Evolutionary conservation across 1,139 yeast genomes (phyloP), one percentile per base, ranked within the genome.

Genomic region (Suhomyces wounanorum): DNA sequence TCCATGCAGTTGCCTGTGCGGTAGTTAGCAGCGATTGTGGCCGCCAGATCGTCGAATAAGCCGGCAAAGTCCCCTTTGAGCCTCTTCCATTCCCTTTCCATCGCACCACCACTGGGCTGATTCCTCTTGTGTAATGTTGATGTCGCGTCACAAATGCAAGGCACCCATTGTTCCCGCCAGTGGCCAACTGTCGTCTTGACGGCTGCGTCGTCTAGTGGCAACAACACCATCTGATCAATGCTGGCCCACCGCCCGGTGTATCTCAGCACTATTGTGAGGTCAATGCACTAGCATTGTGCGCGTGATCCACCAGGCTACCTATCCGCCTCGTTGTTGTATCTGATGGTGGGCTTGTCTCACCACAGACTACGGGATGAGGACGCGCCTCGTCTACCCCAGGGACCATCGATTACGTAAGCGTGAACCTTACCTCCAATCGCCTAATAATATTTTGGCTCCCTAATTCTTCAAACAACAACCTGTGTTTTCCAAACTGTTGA

Each of bases 121-220:
- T 38, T 17, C 41, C 26, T 18, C 47, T 39, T 39, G 43, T 40
- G 48, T 40, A 33, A 45, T 45, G 43, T 40, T 39, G 21, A 31
- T 25, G 23, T 21, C 40, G 43, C 40, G 48, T 39, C 16, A 16
- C 47, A 44, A 39, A 39, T 23, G 18, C 35, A 28, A 39, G 47
- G 48, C 44, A 30, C 39, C 13, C 17, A 45, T 45, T 45, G 48
- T 45, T 26, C 26, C 35, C 48, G 35, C 41, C 21, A 40, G 41
- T n/a, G 26, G 18, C 16, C n/a, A 23, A n/a, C 39, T 30, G 44
- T 46, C 36, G 49, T 46, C 43, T 42, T 42, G 48, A 40, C 48
- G 48, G 48, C 42, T 28, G 31, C 48, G 43, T 45, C 48, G 35
- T 40, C 43, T 26, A 40, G 13, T 26, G 14, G 25, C 36, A 26